Evolutionary conservation across 2,329 filamentous ascomycete genomes (phyloP).

Genomic region (Lachnellula suecica): DNA sequence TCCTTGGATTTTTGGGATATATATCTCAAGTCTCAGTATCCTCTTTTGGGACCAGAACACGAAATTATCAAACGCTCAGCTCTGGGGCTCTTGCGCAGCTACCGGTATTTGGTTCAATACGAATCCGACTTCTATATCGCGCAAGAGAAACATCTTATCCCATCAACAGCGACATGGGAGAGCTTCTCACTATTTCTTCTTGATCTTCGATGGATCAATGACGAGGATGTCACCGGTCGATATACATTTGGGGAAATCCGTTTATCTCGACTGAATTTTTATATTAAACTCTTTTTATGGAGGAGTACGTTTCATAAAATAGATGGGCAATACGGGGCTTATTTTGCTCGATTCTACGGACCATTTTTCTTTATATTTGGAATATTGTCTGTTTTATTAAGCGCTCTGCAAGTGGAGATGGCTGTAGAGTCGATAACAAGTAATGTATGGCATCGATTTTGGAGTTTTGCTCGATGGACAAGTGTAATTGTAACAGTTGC

Average conservation of each 20-base stretch:
- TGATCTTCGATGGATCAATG: slow-evolving; percentile 7
- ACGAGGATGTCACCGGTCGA: slow-evolving; percentile 2
- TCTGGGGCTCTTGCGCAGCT: slow-evolving; percentile 20
- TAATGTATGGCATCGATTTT: no score
- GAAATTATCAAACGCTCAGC: slow-evolving; percentile 14
- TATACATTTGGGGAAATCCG: slow-evolving; percentile 17
- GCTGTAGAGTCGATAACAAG: no score
- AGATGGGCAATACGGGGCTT: no score
- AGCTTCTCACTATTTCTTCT: slow-evolving; percentile 2
- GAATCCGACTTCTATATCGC: slow-evolving; percentile 22
- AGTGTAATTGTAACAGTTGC: no score
- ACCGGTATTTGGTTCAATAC: slow-evolving; percentile 17
- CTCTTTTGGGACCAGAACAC: background rate
- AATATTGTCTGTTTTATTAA: no score
- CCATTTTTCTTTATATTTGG: no score
- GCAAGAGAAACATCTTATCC: slow-evolving; percentile 11
- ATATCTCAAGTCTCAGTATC: background rate
- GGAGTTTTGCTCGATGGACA: no score
- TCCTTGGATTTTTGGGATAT: slow-evolving; percentile 22
- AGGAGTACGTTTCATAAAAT: no score
- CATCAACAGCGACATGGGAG: slow-evolving; percentile 5
- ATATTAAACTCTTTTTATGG: no score
- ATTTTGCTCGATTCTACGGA: no score
- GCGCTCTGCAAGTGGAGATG: no score
- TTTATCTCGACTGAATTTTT: slow-evolving; percentile 18